Percentiles rank a stretch among this genome's conserved stretches.
phyloP scores from a whole-genome alignment of 179 eudicot species.

The Nepenthes alata region DNA sequence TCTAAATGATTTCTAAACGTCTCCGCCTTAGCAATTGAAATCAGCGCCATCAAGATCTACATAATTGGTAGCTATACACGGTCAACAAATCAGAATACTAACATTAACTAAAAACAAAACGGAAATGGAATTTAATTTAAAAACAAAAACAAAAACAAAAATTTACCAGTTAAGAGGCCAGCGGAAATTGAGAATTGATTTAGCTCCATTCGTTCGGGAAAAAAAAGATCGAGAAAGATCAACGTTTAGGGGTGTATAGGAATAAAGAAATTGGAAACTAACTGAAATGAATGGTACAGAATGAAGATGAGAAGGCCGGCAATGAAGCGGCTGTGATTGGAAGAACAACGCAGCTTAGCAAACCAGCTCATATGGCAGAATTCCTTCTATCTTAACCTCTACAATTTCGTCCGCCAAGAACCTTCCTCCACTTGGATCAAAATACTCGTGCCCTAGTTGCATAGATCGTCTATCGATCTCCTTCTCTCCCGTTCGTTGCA shows the following conservation, averaged over 20 bases:
- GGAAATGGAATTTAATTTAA: too few species aligned
- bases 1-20: too few species aligned
- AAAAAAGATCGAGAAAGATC: background rate
- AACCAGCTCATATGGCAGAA: constrained; percentile 63
- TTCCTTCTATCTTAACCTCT: background rate
- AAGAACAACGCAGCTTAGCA: constrained; percentile 54
- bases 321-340: constrained; percentile 71
- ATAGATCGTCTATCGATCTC: background rate
- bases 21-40: too few species aligned
- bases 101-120: too few species aligned
- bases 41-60: too few species aligned
- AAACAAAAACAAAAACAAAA: background rate
- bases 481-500: background rate
- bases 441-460: background rate
- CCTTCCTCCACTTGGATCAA: background rate
- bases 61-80: too few species aligned
- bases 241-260: constrained; percentile 60
- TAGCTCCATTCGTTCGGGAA: constrained; percentile 18
- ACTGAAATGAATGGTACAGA: constrained; percentile 52
- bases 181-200: constrained; percentile 18
- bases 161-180: background rate
- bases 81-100: too few species aligned
- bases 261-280: constrained; percentile 66
- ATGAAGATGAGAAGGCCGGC: constrained; percentile 73
- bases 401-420: background rate